phyloP scores from a whole-genome alignment of 345 rosid genomes.

The Geranium brycei region DNA sequence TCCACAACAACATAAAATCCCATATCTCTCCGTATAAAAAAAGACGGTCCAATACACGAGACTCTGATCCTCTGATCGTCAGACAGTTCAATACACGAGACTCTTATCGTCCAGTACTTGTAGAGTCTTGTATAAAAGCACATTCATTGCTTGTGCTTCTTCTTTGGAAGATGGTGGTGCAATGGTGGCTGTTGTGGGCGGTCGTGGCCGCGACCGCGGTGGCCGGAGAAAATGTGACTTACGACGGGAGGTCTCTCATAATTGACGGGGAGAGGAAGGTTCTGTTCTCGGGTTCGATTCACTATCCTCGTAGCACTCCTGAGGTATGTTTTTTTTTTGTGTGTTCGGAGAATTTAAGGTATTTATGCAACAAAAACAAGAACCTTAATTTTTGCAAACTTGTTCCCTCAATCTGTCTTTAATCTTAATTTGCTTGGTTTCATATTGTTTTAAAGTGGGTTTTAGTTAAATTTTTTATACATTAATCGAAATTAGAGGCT shows the following conservation, averaged over 20 bases:
- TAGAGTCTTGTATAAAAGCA: background rate
- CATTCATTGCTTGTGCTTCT: background rate
- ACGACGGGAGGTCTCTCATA: constrained; percentile 42
- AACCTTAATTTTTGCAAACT: too few relatives aligned
- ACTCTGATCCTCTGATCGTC: background rate
- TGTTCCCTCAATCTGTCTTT: too few relatives aligned
- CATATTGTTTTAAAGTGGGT: too few relatives aligned
- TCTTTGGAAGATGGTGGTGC: background rate
- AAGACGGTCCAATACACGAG: background rate
- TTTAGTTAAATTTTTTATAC: too few relatives aligned
- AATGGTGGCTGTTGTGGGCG: constrained; percentile 3
- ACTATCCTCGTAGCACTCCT: constrained; percentile 56
- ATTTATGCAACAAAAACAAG: too few relatives aligned
- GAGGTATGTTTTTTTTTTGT: constrained; percentile 17
- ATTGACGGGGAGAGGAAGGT: constrained; percentile 38
- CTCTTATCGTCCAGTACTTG: too few relatives aligned
- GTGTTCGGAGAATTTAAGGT: too few relatives aligned
- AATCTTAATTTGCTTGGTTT: too few relatives aligned
- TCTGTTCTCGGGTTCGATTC: constrained; percentile 49
- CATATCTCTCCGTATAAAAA: too few relatives aligned
- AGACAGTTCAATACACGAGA: background rate
- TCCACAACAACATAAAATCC: background rate
- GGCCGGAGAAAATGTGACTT: constrained; percentile 11
- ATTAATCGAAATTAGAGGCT: too few relatives aligned
- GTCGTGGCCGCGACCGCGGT: background rate